Base-by-base conservation (phyloP, 768 basidiomycete genomes). In the Flagelloscypha sp. region DNA sequence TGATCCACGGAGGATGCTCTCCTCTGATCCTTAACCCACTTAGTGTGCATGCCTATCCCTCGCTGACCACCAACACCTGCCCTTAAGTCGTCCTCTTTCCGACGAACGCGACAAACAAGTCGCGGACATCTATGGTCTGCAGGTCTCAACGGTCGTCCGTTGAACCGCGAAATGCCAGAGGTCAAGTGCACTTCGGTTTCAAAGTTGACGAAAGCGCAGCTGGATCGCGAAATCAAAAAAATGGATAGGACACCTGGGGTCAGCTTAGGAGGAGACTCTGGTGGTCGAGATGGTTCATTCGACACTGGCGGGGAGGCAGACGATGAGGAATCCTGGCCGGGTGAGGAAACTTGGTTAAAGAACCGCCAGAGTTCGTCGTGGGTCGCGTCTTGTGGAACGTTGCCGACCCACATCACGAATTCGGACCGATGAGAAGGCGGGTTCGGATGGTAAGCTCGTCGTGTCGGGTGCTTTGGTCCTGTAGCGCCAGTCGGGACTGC, bases 361-460 rank as follows among this genome's bases (percentile, higher is more conserved):
- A 92, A 93, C 6, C 65, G 64, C 83, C 81, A 85, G 4, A 95
- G 64, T 50, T 95, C 92, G 45, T 88, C 80, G 41, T 88, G 74
- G 3, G 75, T 76, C 11, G 87, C 78, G 48, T 92, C 86, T 5
- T 70, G 68, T 2, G 87, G 86, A 3, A 95, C 83, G 50, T 97
- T 97, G 7, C 93, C 93, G 9, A 79, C 80, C 93, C 93, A 95
- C 86, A 92, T 88, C 1, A 90, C 90, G 86, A 84, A 93, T 40
- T 88, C 86, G 6, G 86, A 87, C 10, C 87, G 74, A 35, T 84
- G 68, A 8, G 75, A 61, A 9, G 83, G 81, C 1, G 79, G 72
- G 38, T 76, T 80, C 2, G 82, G 82, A 43, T 84, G 83, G 46
- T 79, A 83, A 15, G 68, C 48, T 7, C 72, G 68, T 27, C 79